Percentiles rank a stretch among this genome's conserved stretches.
Evolutionary conservation across 2,329 filamentous ascomycete genomes (phyloP).

Genomic region (Verticillium isaacii): DNA sequence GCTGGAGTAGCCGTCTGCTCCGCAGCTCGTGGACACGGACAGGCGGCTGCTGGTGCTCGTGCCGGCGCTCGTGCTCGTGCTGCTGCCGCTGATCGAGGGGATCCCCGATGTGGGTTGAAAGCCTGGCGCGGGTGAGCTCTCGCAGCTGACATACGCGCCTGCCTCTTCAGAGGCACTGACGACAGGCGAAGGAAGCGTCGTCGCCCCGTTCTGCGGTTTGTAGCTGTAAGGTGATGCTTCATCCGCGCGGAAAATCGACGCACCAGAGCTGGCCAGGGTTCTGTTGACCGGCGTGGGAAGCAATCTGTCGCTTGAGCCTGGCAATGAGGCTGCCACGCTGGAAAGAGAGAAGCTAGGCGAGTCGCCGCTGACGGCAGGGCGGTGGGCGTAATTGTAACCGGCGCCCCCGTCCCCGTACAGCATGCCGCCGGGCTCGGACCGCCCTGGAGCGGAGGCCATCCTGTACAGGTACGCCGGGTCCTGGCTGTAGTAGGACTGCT

Average conservation of each 20-base stretch:
- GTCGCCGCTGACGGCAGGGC: constrained; percentile 19
- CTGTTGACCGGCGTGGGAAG: constrained; percentile 30
- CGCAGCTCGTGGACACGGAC: constrained; percentile 2
- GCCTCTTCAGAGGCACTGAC: constrained; percentile 5
- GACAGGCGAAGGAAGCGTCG: constrained; percentile 9
- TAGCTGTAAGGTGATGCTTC: not conserved
- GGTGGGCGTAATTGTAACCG: constrained; percentile 30
- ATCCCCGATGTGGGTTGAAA: constrained; percentile 5
- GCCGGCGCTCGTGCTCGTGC: not conserved
- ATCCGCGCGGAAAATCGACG: constrained; percentile 21
- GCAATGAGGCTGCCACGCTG: constrained; percentile 34
- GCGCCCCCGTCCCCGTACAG: constrained; percentile 31
- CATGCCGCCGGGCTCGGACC: constrained; percentile 13
- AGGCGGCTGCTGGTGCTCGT: constrained; percentile 1
- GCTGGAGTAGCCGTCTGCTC: constrained; percentile 6
- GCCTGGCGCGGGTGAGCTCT: constrained; percentile 4
- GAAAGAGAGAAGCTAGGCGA: constrained; percentile 33
- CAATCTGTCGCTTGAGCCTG: constrained; percentile 24
- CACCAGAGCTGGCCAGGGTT: constrained; percentile 22
- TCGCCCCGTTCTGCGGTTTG: not conserved
- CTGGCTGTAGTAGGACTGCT: constrained; percentile 28
- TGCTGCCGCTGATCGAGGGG: constrained; percentile 7
- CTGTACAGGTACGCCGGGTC: constrained; percentile 26
- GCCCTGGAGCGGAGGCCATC: constrained; percentile 21
- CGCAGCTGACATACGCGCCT: constrained; percentile 4